phyloP scores from a whole-genome alignment of 208 protist species.

The Crithidia mellificae region DNA sequence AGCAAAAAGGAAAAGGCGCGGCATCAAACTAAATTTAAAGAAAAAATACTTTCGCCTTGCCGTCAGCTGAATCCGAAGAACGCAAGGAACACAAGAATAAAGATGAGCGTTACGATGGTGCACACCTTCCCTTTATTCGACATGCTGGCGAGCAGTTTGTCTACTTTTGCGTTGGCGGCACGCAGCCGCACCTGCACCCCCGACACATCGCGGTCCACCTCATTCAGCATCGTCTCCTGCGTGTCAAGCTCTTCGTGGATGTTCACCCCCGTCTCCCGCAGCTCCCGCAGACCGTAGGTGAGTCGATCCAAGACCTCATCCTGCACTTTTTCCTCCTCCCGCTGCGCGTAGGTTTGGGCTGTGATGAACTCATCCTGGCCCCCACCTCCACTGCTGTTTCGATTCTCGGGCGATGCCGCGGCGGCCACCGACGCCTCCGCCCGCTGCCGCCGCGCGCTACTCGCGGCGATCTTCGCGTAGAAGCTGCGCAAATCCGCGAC shows the following conservation, averaged over 20 bases:
- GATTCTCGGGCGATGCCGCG: neutral
- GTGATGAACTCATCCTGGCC: constrained; percentile 55
- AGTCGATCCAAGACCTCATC: constrained; percentile 80
- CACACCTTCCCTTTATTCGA: constrained; percentile 85
- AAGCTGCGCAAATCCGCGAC: constrained; percentile 51
- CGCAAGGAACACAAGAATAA: constrained; percentile 54
- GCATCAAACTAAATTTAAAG: too few species aligned
- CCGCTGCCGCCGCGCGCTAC: constrained; percentile 15
- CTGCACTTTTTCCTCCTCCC: constrained; percentile 65
- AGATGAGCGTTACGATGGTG: constrained; percentile 58
- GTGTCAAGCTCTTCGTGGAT: constrained; percentile 75
- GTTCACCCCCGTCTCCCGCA: constrained; percentile 77
- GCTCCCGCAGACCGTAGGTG: constrained; percentile 71
- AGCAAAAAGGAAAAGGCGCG: too few species aligned
- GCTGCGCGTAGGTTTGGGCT: constrained; percentile 58
- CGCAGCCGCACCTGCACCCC: constrained; percentile 68
- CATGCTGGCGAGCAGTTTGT: constrained; percentile 83
- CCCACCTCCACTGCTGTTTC: constrained; percentile 1
- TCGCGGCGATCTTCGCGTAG: constrained; percentile 23
- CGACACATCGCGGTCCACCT: constrained; percentile 66
- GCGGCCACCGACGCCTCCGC: constrained; percentile 6
- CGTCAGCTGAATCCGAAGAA: constrained; percentile 39
- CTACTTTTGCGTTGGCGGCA: constrained; percentile 76
- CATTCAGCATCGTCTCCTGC: constrained; percentile 69
- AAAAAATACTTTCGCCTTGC: too few species aligned